These are phyloP conservation scores for Fusarium nelsonii DNA, from an alignment of 2,329 filamentous ascomycete genomes.

Conservation along the genomic window DNA sequence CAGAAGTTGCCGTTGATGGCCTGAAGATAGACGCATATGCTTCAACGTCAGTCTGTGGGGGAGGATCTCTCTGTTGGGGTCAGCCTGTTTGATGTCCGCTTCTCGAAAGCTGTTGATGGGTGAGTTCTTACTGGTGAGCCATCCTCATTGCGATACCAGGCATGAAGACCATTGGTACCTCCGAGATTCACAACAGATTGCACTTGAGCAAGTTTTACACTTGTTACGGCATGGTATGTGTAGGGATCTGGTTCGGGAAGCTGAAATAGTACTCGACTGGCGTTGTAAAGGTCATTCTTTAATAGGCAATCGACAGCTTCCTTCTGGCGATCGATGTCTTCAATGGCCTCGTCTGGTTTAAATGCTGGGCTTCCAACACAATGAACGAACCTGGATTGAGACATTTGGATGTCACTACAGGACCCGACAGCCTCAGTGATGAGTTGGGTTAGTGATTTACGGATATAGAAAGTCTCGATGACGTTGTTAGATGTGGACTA, in stretches of 20 bases:
- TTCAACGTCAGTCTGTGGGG: constrained; percentile 68
- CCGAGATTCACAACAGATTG: constrained; percentile 62
- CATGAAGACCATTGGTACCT: constrained; percentile 60
- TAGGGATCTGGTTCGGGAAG: constrained; percentile 61
- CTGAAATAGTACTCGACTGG: constrained; percentile 59
- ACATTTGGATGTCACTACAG: constrained; percentile 40
- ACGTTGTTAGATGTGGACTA: constrained; percentile 20
- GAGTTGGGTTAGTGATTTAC: constrained; percentile 6
- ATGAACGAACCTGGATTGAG: constrained; percentile 50
- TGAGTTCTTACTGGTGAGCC: constrained; percentile 49
- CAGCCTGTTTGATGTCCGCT: constrained; percentile 16
- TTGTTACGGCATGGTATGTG: constrained; percentile 65
- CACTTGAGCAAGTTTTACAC: constrained; percentile 62
- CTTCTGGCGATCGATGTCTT: constrained; percentile 55
- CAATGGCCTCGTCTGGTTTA: constrained; percentile 56
- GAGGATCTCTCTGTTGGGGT: constrained; percentile 57
- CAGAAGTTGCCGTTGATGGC: constrained; percentile 68
- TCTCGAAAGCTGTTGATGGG: constrained; percentile 1
- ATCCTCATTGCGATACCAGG: constrained; percentile 61
- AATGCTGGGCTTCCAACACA: constrained; percentile 62
- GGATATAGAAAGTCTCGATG: constrained; percentile 29
- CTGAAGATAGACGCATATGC: constrained; percentile 77
- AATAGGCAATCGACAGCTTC: constrained; percentile 55
- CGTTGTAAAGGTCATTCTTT: constrained; percentile 60
- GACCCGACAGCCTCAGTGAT: not conserved